These are phyloP conservation scores for Letharia columbiana DNA, from an alignment of 495 filamentous ascomycete genomes.

Conservation along the genomic window DNA sequence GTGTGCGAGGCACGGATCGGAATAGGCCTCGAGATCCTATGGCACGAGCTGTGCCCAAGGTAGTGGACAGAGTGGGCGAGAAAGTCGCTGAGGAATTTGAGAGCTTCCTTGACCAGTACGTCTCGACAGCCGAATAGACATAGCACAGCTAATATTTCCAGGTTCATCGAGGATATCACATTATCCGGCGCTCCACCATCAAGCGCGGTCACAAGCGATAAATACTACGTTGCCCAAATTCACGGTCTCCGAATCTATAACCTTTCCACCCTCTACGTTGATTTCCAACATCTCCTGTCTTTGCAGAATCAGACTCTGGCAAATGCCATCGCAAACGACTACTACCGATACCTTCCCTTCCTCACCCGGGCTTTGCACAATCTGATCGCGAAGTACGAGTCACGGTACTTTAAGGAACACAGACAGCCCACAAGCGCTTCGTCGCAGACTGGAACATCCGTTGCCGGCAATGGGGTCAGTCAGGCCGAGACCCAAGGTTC, in stretches of 20 bases:
- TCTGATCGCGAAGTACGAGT: constrained; percentile 87
- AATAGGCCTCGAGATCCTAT: constrained; percentile 51
- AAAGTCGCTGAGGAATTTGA: constrained; percentile 80
- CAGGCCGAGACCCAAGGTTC: constrained; percentile 53
- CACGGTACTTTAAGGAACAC: constrained; percentile 86
- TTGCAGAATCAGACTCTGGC: constrained; percentile 66
- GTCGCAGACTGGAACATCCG: constrained; percentile 56
- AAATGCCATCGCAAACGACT: constrained; percentile 74
- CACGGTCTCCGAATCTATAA: constrained; percentile 76
- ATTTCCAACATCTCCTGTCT: constrained; percentile 76
- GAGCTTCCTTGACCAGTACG: constrained; percentile 74
- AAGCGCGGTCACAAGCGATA: constrained; percentile 68
- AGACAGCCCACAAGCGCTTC: constrained; percentile 60
- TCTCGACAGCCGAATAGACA: not conserved
- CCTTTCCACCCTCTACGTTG: constrained; percentile 94
- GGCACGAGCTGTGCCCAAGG: constrained; percentile 61
- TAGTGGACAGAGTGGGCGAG: constrained; percentile 81
- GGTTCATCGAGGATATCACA: constrained; percentile 67
- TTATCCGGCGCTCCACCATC: constrained; percentile 67
- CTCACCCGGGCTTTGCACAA: constrained; percentile 84
- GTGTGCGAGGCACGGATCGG: constrained; percentile 43
- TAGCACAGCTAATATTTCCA: constrained; percentile 28
- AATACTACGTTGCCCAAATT: constrained; percentile 95
- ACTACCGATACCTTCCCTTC: constrained; percentile 93
- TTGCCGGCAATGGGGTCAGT: constrained; percentile 55